phyloP scores from a whole-genome alignment of 257 asterid genomes.

The Marsdenia floribunda region DNA sequence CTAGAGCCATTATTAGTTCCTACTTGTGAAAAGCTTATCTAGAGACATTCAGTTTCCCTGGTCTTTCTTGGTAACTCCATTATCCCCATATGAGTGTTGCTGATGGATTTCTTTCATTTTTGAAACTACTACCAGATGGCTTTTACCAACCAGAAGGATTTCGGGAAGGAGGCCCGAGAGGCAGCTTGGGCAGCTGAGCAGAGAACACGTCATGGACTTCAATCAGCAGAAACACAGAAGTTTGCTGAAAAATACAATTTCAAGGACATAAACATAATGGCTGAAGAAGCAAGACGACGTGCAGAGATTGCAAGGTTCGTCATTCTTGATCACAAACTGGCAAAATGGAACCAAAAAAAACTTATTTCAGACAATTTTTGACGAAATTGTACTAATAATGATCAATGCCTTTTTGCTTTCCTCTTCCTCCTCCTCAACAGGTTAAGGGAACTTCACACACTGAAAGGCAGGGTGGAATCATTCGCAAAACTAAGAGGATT shows the following conservation, averaged over 20 bases:
- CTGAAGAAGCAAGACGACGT: slow-evolving; percentile 58
- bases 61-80: neutral
- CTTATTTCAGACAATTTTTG: neutral
- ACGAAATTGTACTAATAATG: neutral
- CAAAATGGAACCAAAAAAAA: neutral
- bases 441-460: slow-evolving; percentile 58
- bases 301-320: slow-evolving; percentile 60
- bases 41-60: neutral
- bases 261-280: slow-evolving; percentile 45
- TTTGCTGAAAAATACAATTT: slow-evolving; percentile 34
- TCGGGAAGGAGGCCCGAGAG: slow-evolving; percentile 57
- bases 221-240: slow-evolving; percentile 26
- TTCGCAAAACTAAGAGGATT: slow-evolving; percentile 51
- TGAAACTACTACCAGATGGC: slow-evolving; percentile 35
- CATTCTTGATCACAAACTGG: neutral
- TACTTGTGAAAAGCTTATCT: neutral
- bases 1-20: neutral
- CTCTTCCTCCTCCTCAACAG: slow-evolving; percentile 18
- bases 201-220: slow-evolving; percentile 58
- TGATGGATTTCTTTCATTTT: neutral
- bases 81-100: neutral
- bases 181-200: slow-evolving; percentile 78
- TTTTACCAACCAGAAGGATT: slow-evolving; percentile 44
- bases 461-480: slow-evolving; percentile 58
- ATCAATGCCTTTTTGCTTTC: neutral